Evolutionary conservation across 2,329 filamentous ascomycete genomes (phyloP).

Genomic region (Lachnellula subtilissima): DNA sequence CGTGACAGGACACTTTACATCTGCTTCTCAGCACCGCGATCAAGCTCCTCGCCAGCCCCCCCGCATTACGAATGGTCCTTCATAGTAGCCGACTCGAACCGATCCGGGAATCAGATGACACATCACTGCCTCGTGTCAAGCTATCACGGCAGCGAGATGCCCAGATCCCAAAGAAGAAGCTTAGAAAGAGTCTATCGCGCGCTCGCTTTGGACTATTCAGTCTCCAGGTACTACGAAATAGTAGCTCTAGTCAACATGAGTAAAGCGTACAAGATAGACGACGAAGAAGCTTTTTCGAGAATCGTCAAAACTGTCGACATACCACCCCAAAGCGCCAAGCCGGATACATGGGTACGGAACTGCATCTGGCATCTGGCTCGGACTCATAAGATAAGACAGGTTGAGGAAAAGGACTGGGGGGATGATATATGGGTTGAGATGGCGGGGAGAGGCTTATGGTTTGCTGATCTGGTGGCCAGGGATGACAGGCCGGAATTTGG

Average conservation of each 20-base stretch:
- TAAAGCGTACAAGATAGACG: not conserved
- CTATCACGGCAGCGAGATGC: not conserved
- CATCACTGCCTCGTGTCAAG: not conserved
- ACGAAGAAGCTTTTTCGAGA: not conserved
- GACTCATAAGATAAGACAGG: not conserved
- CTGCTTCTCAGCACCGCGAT: not conserved
- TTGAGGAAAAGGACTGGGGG: not conserved
- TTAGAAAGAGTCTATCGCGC: not conserved
- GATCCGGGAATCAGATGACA: not conserved
- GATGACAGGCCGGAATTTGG: not conserved
- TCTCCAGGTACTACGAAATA: not conserved
- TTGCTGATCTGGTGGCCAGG: not conserved
- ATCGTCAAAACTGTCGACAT: not conserved
- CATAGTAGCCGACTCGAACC: not conserved
- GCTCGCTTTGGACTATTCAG: not conserved
- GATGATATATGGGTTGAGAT: not conserved
- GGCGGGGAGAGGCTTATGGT: not conserved
- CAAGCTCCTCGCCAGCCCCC: not conserved
- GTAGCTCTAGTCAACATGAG: not conserved
- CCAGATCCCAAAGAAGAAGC: not conserved
- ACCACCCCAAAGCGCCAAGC: not conserved
- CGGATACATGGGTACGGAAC: not conserved
- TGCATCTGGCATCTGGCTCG: not conserved
- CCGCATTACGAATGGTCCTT: not conserved
- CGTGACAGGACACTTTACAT: not conserved